Percentiles rank a stretch among this genome's conserved stretches.
Conservation (phyloP, 331 rosid species). For the Prunus yedoensis region DNA sequence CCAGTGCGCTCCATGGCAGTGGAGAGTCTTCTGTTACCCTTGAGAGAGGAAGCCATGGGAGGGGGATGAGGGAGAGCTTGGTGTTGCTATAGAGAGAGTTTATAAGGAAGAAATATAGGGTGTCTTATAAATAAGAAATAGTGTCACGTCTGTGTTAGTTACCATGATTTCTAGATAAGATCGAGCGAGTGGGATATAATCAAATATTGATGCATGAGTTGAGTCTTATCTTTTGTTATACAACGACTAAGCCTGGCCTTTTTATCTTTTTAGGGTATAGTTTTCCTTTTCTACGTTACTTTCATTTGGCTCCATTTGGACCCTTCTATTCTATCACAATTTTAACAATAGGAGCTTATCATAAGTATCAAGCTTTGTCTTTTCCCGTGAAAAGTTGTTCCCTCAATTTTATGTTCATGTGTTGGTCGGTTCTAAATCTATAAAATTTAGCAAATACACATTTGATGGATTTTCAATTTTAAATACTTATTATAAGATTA, state of each 20-base stretch:
- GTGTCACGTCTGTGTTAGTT: constrained; percentile 15
- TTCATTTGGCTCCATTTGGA: background rate
- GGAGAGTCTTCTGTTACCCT: constrained; percentile 49
- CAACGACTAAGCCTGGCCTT: background rate
- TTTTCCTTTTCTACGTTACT: background rate
- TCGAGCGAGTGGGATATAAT: background rate
- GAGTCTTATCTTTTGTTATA: background rate
- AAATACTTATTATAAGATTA: no score
- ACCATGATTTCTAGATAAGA: background rate
- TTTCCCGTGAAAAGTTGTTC: background rate
- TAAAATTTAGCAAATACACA: no score
- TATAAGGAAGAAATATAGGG: background rate
- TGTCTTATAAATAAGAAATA: background rate
- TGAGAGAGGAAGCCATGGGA: constrained; percentile 37
- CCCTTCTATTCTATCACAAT: background rate
- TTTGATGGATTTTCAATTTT: no score
- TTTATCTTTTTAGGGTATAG: background rate
- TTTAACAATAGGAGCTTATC: background rate
- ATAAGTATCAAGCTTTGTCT: background rate
- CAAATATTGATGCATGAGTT: background rate
- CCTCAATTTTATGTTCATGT: background rate
- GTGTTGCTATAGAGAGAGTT: background rate
- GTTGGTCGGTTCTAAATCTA: no score
- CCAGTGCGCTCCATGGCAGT: constrained; percentile 89
- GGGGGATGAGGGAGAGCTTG: background rate